phyloP scores from a whole-genome alignment of 2,329 filamentous ascomycete species.

The Amauroascus verrucosus region DNA sequence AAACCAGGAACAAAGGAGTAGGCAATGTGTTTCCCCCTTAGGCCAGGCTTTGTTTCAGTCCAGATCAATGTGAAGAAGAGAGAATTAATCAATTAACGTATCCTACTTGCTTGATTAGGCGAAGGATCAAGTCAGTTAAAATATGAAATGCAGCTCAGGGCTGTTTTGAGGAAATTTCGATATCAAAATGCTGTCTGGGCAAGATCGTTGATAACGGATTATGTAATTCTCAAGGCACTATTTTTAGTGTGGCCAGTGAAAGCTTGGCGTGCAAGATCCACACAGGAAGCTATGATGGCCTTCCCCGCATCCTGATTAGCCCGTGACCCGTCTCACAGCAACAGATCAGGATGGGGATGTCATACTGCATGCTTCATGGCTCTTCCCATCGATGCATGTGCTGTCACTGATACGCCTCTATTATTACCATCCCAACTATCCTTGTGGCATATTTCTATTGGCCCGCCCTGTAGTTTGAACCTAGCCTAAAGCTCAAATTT shows the following conservation, averaged over 20 bases:
- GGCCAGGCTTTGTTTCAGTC: neutral
- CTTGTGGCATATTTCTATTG: slow-evolving; percentile 11
- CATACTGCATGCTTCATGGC: too few relatives aligned
- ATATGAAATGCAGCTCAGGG: too few relatives aligned
- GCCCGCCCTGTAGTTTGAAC: slow-evolving; percentile 1
- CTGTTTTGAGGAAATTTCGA: too few relatives aligned
- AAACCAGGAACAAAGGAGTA: neutral
- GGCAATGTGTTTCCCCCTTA: neutral
- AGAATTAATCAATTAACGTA: too few relatives aligned
- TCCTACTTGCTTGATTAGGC: too few relatives aligned
- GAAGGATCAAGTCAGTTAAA: too few relatives aligned
- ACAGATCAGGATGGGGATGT: too few relatives aligned
- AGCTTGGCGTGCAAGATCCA: slow-evolving; percentile 1
- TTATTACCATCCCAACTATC: neutral
- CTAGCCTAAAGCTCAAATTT: neutral
- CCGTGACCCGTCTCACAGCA: neutral
- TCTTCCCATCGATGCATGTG: too few relatives aligned
- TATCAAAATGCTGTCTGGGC: too few relatives aligned
- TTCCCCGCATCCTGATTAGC: slow-evolving; percentile 6
- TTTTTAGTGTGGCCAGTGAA: neutral
- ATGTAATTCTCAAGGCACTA: neutral
- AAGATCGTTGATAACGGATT: too few relatives aligned
- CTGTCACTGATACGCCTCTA: neutral
- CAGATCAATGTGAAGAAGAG: too few relatives aligned
- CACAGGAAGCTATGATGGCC: neutral